These are phyloP conservation scores for Cyclocybe cylindracea DNA, from an alignment of 768 basidiomycete genomes.

Conservation along the genomic window DNA sequence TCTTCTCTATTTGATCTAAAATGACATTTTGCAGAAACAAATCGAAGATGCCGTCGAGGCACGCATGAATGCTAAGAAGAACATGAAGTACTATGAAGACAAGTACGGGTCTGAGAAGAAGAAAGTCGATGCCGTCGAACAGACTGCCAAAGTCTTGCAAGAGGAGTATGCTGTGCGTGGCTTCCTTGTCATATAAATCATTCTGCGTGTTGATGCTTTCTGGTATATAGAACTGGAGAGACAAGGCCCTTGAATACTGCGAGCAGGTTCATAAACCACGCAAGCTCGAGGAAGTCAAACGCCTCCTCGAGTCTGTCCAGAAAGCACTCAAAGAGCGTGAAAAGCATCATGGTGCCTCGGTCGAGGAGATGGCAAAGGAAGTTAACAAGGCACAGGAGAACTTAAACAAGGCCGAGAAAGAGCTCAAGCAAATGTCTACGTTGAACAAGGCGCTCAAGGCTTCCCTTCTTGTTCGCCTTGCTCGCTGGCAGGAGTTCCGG, in stretches of 20 bases:
- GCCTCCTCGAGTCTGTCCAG: constrained; percentile 62
- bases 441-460: constrained; percentile 69
- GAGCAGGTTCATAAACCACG: constrained; percentile 59
- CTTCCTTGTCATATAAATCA: background rate
- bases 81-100: constrained; percentile 44
- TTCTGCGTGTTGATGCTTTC: background rate
- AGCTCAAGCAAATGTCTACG: constrained; percentile 60
- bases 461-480: constrained; percentile 65
- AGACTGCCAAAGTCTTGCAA: constrained; percentile 49
- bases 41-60: constrained; percentile 48
- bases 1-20: background rate
- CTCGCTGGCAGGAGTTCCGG: constrained; percentile 86
- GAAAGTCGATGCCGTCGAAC: constrained; percentile 46
- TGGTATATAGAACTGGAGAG: constrained; percentile 57
- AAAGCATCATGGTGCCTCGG: constrained; percentile 69
- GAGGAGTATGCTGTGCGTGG: constrained; percentile 61
- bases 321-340: constrained; percentile 68
- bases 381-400: constrained; percentile 64
- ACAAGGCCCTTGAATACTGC: constrained; percentile 64
- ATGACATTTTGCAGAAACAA: constrained; percentile 36
- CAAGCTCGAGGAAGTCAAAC: constrained; percentile 53
- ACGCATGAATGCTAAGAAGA: constrained; percentile 52
- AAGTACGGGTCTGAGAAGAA: constrained; percentile 55
- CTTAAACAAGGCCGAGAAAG: constrained; percentile 58
- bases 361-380: constrained; percentile 76